Percentiles rank a stretch among this genome's conserved stretches.
Conservation (phyloP, 192 early-diverging fungal species). For the Coemansia sp. region DNA sequence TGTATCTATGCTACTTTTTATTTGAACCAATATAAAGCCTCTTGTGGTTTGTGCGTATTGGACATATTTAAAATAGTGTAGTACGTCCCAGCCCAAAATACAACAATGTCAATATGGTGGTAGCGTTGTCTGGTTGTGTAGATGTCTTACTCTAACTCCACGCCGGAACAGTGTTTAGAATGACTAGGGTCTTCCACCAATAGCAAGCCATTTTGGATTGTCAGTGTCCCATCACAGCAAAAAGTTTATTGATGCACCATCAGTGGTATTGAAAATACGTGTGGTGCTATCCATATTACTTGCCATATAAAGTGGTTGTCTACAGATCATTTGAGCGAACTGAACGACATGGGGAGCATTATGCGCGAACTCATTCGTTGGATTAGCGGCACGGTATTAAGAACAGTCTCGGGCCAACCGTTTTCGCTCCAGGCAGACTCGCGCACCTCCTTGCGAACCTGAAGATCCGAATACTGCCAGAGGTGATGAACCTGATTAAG, state of each 20-base stretch:
- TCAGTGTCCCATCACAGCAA: neutral
- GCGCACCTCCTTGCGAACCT: conserved; percentile 83
- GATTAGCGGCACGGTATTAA: conserved; percentile 83
- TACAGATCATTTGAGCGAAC: conserved; percentile 64
- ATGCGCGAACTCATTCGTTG: conserved; percentile 80
- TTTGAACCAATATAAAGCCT: no score
- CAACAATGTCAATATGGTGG: no score
- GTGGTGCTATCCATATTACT: neutral
- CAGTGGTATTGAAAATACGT: neutral
- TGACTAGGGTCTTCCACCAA: no score
- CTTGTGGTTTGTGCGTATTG: no score
- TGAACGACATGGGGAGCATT: conserved; percentile 72
- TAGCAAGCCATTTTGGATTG: no score
- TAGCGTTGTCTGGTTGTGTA: no score
- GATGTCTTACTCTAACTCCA: no score
- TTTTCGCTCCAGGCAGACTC: conserved; percentile 92
- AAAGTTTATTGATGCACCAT: neutral
- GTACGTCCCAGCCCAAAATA: no score
- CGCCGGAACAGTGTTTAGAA: no score
- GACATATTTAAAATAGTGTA: no score
- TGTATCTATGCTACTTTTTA: no score
- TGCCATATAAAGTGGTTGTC: neutral
- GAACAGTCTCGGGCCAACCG: conserved; percentile 90
- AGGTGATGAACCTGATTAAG: conserved; percentile 91
- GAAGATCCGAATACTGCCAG: conserved; percentile 87